A percentile compares a stretch with the other conserved stretches of the same genome.
phyloP scores from a whole-genome alignment of 2,329 filamentous ascomycete species.

The Ophiostoma angusticollis region DNA sequence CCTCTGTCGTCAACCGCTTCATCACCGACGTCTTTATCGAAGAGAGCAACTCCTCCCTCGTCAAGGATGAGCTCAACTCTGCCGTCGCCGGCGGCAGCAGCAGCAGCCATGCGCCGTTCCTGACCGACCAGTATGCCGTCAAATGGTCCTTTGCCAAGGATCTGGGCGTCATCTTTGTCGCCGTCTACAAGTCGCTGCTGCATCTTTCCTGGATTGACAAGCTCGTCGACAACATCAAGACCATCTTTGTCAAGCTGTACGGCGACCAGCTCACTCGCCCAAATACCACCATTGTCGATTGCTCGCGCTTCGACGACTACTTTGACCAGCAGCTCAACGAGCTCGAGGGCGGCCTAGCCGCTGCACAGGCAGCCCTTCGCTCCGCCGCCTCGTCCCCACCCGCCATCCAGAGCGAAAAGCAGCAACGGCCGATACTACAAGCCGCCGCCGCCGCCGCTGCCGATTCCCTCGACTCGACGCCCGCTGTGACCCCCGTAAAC shows the following conservation, averaged over 20 bases:
- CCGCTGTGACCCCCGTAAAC: slow-evolving; percentile 55
- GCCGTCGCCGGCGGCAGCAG: slow-evolving; percentile 39
- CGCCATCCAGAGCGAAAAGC: slow-evolving; percentile 26
- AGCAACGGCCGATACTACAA: slow-evolving; percentile 18
- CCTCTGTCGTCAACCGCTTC: slow-evolving; percentile 80
- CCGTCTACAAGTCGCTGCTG: slow-evolving; percentile 89
- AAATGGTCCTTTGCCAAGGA: slow-evolving; percentile 93
- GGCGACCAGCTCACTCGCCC: slow-evolving; percentile 73
- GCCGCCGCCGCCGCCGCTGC: slow-evolving; percentile 21
- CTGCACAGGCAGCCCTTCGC: background rate
- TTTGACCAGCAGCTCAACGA: slow-evolving; percentile 88
- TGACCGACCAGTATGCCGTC: slow-evolving; percentile 83
- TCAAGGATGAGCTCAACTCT: slow-evolving; percentile 45
- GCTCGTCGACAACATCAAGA: slow-evolving; percentile 86
- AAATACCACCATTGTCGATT: slow-evolving; percentile 66
- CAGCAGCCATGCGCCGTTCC: slow-evolving; percentile 48
- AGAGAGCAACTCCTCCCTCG: slow-evolving; percentile 60
- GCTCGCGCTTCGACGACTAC: slow-evolving; percentile 72
- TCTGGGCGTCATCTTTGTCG: slow-evolving; percentile 88
- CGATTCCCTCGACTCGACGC: slow-evolving; percentile 54
- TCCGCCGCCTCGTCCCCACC: background rate
- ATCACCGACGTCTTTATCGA: slow-evolving; percentile 97
- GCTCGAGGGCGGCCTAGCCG: slow-evolving; percentile 46
- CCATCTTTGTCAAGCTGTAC: slow-evolving; percentile 83
- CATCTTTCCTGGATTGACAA: slow-evolving; percentile 96